These are phyloP conservation scores for Coemansia sp. DNA, from an alignment of 192 early-diverging fungal species.

Conservation along the genomic window DNA sequence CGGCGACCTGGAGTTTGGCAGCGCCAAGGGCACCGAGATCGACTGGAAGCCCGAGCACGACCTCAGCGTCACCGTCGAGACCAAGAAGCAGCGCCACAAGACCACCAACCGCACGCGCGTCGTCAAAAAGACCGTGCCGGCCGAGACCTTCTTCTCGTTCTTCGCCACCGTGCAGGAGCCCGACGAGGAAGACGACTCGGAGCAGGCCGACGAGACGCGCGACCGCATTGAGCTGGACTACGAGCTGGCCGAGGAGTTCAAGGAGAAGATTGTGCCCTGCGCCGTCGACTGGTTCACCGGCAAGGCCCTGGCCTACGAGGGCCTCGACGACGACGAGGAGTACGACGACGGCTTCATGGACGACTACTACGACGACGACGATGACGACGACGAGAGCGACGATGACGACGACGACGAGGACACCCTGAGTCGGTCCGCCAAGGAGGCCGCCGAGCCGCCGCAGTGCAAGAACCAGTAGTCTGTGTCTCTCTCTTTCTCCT, in stretches of 20 bases:
- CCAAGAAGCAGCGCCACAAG: slow-evolving; percentile 99
- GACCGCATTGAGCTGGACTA: slow-evolving; percentile 90
- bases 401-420: slow-evolving; percentile 45
- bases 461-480: slow-evolving; percentile 54
- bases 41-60: slow-evolving; percentile 98
- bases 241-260: slow-evolving; percentile 95
- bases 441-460: slow-evolving; percentile 48
- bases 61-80: slow-evolving; percentile 88
- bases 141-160: slow-evolving; percentile 97
- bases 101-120: slow-evolving; percentile 97
- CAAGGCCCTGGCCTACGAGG: slow-evolving; percentile 80
- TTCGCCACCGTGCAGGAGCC: slow-evolving; percentile 79
- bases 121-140: slow-evolving; percentile 94
- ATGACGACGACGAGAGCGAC: slow-evolving; percentile 36
- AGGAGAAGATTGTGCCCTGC: slow-evolving; percentile 94
- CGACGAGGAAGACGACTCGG: slow-evolving; percentile 67
- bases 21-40: slow-evolving; percentile 86
- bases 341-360: slow-evolving; percentile 43
- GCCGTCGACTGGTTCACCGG: slow-evolving; percentile 99
- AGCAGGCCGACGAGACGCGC: slow-evolving; percentile 75
- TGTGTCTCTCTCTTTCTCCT: not conserved
- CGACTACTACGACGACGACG: slow-evolving; percentile 48
- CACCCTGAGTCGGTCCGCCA: slow-evolving; percentile 42
- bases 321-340: slow-evolving; percentile 35
- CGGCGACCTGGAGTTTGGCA: slow-evolving; percentile 87